Conservation (phyloP, 805 yeast genomes). For the Starmera pachycereana region DNA sequence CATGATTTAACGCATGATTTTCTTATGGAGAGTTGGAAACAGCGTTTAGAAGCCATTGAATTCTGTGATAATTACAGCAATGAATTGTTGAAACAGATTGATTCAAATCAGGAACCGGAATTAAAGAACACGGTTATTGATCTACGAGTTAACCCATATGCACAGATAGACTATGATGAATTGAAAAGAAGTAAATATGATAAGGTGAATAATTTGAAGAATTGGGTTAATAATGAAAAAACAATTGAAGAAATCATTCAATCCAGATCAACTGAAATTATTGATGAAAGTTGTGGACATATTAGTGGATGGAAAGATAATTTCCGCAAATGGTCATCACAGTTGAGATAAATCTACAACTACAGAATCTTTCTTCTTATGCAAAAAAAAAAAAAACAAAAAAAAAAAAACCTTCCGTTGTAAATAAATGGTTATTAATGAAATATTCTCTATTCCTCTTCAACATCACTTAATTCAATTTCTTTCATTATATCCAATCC, state of each 20-base stretch:
- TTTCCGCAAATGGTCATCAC: neutral
- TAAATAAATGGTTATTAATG: no score
- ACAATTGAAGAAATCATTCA: constrained; percentile 31
- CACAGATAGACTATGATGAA: constrained; percentile 27
- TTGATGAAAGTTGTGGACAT: constrained; percentile 27
- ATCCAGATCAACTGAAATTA: constrained; percentile 22
- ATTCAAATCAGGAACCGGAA: constrained; percentile 12
- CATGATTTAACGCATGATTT: constrained; percentile 23
- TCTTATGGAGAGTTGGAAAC: constrained; percentile 38
- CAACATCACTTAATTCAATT: constrained; percentile 18
- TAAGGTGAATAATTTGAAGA: constrained; percentile 20
- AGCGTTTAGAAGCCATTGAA: constrained; percentile 28
- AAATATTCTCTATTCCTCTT: neutral
- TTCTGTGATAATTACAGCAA: constrained; percentile 29
- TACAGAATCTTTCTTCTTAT: no score
- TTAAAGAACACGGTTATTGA: constrained; percentile 15
- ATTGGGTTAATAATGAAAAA: constrained; percentile 30
- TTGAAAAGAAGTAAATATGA: constrained; percentile 19
- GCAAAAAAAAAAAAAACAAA: no score
- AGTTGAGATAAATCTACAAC: neutral
- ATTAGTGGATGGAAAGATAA: neutral
- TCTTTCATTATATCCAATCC: constrained; percentile 20
- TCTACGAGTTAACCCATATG: constrained; percentile 40
- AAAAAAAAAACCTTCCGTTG: no score
- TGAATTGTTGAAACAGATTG: constrained; percentile 21